Evolutionary conservation across 2,329 filamentous ascomycete species (phyloP).

Genomic region (Aspergillus nomiae): DNA sequence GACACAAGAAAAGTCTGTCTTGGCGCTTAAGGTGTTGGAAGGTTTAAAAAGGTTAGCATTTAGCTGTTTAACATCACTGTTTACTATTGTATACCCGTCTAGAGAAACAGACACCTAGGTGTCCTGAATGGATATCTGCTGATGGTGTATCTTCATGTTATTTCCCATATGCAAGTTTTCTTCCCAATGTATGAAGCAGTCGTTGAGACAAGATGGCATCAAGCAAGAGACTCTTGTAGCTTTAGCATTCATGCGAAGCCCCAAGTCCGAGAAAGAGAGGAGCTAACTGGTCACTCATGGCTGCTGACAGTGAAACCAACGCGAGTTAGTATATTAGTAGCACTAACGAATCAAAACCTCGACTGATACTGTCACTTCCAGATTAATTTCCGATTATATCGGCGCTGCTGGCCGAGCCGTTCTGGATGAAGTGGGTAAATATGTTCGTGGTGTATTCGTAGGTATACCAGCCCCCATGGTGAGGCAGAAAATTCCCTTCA

Average conservation of each 20-base stretch:
- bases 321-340: neutral
- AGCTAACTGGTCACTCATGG: neutral
- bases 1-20: conserved; percentile 26
- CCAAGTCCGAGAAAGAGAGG: neutral
- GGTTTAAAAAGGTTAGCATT: conserved; percentile 26
- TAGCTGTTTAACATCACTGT: conserved; percentile 15
- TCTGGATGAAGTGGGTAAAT: conserved; percentile 25
- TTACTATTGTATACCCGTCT: conserved; percentile 25
- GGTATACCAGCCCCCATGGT: conserved; percentile 36
- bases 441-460: conserved; percentile 25
- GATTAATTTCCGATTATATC: neutral
- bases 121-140: neutral
- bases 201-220: neutral
- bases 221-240: neutral
- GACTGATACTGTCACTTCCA: neutral
- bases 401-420: neutral
- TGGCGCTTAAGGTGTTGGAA: conserved; percentile 37
- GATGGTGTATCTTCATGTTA: neutral
- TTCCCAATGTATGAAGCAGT: neutral
- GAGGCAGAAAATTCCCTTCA: conserved; percentile 26
- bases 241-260: neutral
- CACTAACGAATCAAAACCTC: neutral
- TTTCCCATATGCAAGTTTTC: neutral
- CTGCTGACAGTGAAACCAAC: neutral
- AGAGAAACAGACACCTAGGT: conserved; percentile 13